These are phyloP conservation scores for Stagonosporopsis tanaceti DNA, from an alignment of 2,329 filamentous ascomycete species.

Conservation along the genomic window DNA sequence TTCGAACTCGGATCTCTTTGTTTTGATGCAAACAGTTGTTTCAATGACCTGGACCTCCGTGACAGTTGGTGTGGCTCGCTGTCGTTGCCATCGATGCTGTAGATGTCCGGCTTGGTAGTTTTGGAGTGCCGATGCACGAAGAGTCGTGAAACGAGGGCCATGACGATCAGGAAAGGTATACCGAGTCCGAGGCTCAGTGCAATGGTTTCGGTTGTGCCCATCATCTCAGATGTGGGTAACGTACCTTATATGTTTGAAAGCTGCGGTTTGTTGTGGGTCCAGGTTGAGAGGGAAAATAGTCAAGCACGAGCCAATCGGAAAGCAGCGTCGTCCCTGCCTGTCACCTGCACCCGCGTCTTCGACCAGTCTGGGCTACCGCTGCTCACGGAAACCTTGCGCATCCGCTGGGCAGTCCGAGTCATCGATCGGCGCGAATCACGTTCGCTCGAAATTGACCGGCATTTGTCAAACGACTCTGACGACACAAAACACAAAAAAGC, in stretches of 20 bases:
- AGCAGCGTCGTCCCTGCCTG: constrained; percentile 33
- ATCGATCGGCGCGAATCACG: constrained; percentile 26
- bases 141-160: constrained; percentile 42
- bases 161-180: constrained; percentile 26
- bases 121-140: constrained; percentile 38
- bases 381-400: constrained; percentile 14
- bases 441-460: constrained; percentile 11
- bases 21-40: constrained; percentile 31
- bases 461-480: constrained; percentile 15
- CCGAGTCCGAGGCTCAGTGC: constrained; percentile 27
- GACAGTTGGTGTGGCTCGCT: constrained; percentile 25
- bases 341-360: constrained; percentile 24
- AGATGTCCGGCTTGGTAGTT: constrained; percentile 17
- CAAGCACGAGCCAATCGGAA: constrained; percentile 37
- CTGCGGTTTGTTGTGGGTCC: constrained; percentile 28
- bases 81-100: constrained; percentile 23
- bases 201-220: constrained; percentile 23
- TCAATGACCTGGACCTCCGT: constrained; percentile 30
- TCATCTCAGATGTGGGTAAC: constrained; percentile 15
- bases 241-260: constrained; percentile 37
- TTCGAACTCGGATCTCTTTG: constrained; percentile 21
- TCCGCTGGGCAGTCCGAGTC: constrained; percentile 12
- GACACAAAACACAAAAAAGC: background rate
- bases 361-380: constrained; percentile 29
- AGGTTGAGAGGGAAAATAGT: constrained; percentile 14